Evolutionary conservation across 2,329 filamentous ascomycete species (phyloP), one percentile per base, ranked within the genome.

Genomic region (Xylaria multiplex): DNA sequence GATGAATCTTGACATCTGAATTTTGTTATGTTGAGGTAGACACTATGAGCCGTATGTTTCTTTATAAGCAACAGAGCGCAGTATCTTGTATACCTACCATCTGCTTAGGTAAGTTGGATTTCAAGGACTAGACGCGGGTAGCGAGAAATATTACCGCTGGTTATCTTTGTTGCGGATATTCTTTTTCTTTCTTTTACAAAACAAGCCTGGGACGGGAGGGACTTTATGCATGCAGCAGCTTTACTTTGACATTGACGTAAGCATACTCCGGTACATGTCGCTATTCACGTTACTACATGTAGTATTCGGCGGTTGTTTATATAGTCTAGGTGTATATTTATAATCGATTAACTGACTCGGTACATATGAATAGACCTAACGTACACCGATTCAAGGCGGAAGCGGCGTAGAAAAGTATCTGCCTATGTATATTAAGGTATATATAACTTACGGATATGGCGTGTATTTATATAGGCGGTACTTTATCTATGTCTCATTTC

Each of bases 111-210:
- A 59, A 37, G 57, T 35, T 40, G 32, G 32, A 59, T 54, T 48
- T 53, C 30, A 35, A 35, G 3, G 37, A 2, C 22, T 16, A 49
- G 22, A 40, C 62, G 62, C 62, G 62, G 22, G 24, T 55, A 5
- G 42, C 48, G 62, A 37, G 27, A 22, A 37, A 50, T 53, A 52
- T 16, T n/a, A 6, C 11, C 37, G 37, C 11, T 14, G 30, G 32
- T 30, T 53, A 13, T 53, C 30, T 53, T 22, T 53, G 30, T 11
- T n/a, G 22, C 16, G 32, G 27, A 35, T 27, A 27, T 27, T 27
- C 2, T 27, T 27, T 27, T 27, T 27, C 2, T 27, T 27, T 27
- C 5, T 27, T 27, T 27, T 27, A 27, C 2, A 27, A 27, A 27
- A 27, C 2, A 2, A 6, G 37, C 35, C 27, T 43, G 42, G 37